Conservation (phyloP, 805 yeast genomes). For the Jamesozyma gamospora region DNA sequence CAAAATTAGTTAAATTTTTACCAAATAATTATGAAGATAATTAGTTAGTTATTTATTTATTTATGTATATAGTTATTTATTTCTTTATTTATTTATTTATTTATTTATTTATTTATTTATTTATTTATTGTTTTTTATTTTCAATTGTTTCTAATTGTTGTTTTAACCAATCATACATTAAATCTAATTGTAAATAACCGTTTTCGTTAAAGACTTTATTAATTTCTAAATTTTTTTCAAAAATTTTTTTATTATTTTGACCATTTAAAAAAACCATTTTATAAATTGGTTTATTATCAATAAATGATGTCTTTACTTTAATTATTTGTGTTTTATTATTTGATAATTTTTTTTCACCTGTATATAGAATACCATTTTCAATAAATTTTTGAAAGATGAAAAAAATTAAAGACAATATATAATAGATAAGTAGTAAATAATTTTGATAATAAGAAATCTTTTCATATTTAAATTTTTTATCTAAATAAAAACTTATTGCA, state of each 20-base stretch:
- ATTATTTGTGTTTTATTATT: slow-evolving; percentile 21
- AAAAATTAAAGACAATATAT: slow-evolving; percentile 30
- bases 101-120: slow-evolving; percentile 25
- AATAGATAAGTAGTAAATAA: slow-evolving; percentile 33
- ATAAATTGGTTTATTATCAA: slow-evolving; percentile 37
- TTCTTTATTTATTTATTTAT: not conserved
- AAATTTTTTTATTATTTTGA: slow-evolving; percentile 8
- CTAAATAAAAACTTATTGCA: slow-evolving; percentile 39
- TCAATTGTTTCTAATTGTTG: slow-evolving; percentile 28
- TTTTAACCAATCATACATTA: slow-evolving; percentile 34
- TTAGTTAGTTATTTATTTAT: not conserved
- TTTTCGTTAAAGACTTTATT: slow-evolving; percentile 31
- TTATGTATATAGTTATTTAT: not conserved
- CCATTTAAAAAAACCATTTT: slow-evolving; percentile 28
- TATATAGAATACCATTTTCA: slow-evolving; percentile 37
- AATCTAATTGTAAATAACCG: slow-evolving; percentile 35
- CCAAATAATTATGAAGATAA: slow-evolving; percentile 6
- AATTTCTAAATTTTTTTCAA: slow-evolving; percentile 20
- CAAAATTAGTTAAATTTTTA: slow-evolving; percentile 43
- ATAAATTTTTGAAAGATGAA: slow-evolving; percentile 31
- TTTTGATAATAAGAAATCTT: slow-evolving; percentile 35
- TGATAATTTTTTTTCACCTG: slow-evolving; percentile 33
- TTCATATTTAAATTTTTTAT: slow-evolving; percentile 38
- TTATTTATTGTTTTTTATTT: slow-evolving; percentile 16
- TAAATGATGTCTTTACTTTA: slow-evolving; percentile 25